phyloP scores from a whole-genome alignment of 1,139 yeast genomes.

The Nakaseomyces glabratus region DNA sequence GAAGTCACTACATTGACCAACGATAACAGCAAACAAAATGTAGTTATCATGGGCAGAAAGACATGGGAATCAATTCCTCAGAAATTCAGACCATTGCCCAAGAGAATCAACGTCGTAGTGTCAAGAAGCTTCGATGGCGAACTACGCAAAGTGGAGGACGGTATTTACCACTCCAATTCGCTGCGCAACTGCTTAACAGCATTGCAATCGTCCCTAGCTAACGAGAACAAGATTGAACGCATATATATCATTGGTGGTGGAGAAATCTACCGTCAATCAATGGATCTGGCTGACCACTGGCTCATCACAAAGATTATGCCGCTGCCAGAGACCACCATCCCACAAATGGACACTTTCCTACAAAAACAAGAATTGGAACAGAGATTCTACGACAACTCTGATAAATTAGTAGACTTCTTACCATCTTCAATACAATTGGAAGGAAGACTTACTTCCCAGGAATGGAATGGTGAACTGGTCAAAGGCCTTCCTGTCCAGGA shows the following conservation, averaged over 20 bases:
- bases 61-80: constrained; percentile 93
- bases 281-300: constrained; percentile 45
- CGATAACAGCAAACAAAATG: constrained; percentile 41
- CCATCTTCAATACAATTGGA: constrained; percentile 8
- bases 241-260: constrained; percentile 91
- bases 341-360: constrained; percentile 59
- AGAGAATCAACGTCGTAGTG: constrained; percentile 65
- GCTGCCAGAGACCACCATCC: constrained; percentile 27
- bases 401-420: constrained; percentile 15
- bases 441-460: neutral
- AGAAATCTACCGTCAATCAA: constrained; percentile 59
- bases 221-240: constrained; percentile 35
- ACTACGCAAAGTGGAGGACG: constrained; percentile 6
- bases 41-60: constrained; percentile 91
- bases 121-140: constrained; percentile 40
- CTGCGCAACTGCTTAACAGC: constrained; percentile 3
- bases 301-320: constrained; percentile 63
- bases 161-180: constrained; percentile 5
- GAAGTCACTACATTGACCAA: constrained; percentile 49
- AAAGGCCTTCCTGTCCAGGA: constrained; percentile 12
- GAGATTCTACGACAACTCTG: constrained; percentile 17
- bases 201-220: neutral
- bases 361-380: constrained; percentile 19
- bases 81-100: constrained; percentile 73
- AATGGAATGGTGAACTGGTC: constrained; percentile 1